These are phyloP conservation scores for Candida takata DNA, from an alignment of 805 yeast species.

Conservation along the genomic window DNA sequence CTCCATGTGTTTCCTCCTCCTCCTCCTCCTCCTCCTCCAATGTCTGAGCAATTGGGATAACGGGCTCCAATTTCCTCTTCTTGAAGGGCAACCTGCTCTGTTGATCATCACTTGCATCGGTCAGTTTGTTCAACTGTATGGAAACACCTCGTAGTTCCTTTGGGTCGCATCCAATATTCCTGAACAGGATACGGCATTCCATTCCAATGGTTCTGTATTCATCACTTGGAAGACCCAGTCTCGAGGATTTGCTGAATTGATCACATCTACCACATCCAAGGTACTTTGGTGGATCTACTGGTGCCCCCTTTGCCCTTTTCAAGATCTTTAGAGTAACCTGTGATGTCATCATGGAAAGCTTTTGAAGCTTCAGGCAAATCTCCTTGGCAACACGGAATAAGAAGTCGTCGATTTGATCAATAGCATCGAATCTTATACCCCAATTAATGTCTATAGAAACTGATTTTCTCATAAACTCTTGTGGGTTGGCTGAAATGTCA, in stretches of 20 bases:
- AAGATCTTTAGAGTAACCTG: slow-evolving; percentile 61
- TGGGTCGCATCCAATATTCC: slow-evolving; percentile 53
- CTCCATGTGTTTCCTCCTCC: too few relatives aligned
- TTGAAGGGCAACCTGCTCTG: slow-evolving; percentile 31
- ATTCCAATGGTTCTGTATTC: slow-evolving; percentile 54
- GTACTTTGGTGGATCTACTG: slow-evolving; percentile 67
- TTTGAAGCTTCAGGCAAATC: slow-evolving; percentile 44
- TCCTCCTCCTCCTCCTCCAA: too few relatives aligned
- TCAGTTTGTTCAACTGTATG: slow-evolving; percentile 55
- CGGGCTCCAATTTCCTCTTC: slow-evolving; percentile 7
- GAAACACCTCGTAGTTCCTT: slow-evolving; percentile 74
- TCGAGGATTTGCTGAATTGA: slow-evolving; percentile 48
- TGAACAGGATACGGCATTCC: slow-evolving; percentile 49
- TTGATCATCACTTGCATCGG: slow-evolving; percentile 22
- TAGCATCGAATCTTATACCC: slow-evolving; percentile 71
- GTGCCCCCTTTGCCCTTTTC: slow-evolving; percentile 57
- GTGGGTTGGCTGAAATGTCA: slow-evolving; percentile 42
- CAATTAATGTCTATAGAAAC: slow-evolving; percentile 86
- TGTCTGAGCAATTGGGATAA: too few relatives aligned
- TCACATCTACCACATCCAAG: slow-evolving; percentile 84
- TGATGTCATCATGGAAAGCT: slow-evolving; percentile 43
- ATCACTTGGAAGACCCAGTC: slow-evolving; percentile 54
- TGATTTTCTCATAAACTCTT: slow-evolving; percentile 57
- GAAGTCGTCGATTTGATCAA: slow-evolving; percentile 59
- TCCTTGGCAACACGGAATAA: slow-evolving; percentile 52